These are phyloP conservation scores for Beauveria australis DNA, from an alignment of 2,329 filamentous ascomycete species.

Conservation along the genomic window DNA sequence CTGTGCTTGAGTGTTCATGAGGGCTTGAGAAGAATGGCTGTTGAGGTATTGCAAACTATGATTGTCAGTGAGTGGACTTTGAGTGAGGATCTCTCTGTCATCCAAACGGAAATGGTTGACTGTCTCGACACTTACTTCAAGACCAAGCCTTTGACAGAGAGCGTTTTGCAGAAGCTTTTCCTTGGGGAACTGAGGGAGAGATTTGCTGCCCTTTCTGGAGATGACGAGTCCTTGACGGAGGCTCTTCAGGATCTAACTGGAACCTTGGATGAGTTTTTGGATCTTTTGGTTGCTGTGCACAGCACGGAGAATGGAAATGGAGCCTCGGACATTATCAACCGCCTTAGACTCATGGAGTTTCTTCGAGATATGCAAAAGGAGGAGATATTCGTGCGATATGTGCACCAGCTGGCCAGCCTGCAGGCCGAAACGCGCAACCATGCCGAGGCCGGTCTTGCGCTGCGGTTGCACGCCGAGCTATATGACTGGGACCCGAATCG, in stretches of 20 bases:
- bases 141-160: constrained; percentile 77
- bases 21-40: constrained; percentile 78
- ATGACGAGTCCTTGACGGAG: constrained; percentile 61
- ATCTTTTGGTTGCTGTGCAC: constrained; percentile 84
- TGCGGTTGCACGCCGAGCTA: constrained; percentile 83
- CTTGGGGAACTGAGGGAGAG: constrained; percentile 74
- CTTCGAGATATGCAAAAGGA: constrained; percentile 94
- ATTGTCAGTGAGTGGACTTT: constrained; percentile 97
- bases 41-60: constrained; percentile 94
- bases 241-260: constrained; percentile 72
- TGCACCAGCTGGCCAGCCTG: constrained; percentile 77
- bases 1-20: constrained; percentile 93
- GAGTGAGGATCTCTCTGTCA: constrained; percentile 81
- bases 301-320: constrained; percentile 66
- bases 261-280: constrained; percentile 83
- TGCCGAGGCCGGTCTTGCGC: constrained; percentile 79
- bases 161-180: constrained; percentile 85
- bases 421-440: constrained; percentile 70
- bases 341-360: constrained; percentile 88
- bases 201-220: constrained; percentile 62
- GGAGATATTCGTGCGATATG: constrained; percentile 92
- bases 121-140: constrained; percentile 88
- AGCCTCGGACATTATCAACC: constrained; percentile 77
- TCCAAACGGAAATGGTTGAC: constrained; percentile 95
- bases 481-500: constrained; percentile 81